Percentiles rank a stretch among this genome's conserved stretches.
Evolutionary conservation across 2,329 filamentous ascomycete genomes (phyloP).

Genomic region (Ascochyta rabiei): DNA sequence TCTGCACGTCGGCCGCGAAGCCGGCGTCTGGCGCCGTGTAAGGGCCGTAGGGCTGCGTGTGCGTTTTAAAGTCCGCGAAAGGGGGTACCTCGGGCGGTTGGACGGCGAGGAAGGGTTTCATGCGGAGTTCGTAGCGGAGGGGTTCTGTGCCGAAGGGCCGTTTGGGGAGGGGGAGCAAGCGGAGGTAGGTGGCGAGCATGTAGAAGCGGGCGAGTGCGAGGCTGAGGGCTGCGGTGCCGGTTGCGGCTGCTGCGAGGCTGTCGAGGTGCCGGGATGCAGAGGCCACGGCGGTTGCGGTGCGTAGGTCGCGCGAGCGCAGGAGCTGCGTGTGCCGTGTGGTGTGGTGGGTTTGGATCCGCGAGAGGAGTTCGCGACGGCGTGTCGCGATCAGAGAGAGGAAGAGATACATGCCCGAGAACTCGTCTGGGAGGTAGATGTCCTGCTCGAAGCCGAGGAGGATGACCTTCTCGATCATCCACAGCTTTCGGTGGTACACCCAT

Average conservation of each 20-base stretch:
- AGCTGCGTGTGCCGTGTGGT: conserved; percentile 6
- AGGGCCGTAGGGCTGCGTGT: conserved; percentile 40
- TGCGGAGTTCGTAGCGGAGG: conserved; percentile 80
- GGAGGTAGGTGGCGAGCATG: conserved; percentile 65
- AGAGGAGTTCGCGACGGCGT: conserved; percentile 30
- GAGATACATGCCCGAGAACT: conserved; percentile 89
- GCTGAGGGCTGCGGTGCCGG: conserved; percentile 35
- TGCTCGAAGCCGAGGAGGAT: conserved; percentile 94
- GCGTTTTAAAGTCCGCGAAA: conserved; percentile 64
- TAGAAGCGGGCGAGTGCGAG: conserved; percentile 62
- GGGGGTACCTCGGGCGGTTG: conserved; percentile 70
- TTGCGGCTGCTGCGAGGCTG: conserved; percentile 35
- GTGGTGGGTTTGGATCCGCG: conserved; percentile 26
- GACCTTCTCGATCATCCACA: conserved; percentile 85
- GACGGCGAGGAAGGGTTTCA: conserved; percentile 79
- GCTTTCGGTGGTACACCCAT: conserved; percentile 89
- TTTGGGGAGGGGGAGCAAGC: conserved; percentile 56
- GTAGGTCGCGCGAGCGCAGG: not conserved
- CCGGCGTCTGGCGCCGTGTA: conserved; percentile 21
- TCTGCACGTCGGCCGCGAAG: conserved; percentile 11
- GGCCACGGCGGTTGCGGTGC: conserved; percentile 21
- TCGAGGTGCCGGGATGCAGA: conserved; percentile 24
- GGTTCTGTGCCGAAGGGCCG: conserved; percentile 71
- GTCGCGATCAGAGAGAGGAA: conserved; percentile 41
- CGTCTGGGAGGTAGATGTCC: conserved; percentile 84